A percentile compares a stretch with the other conserved stretches of the same genome.
Evolutionary conservation across 2,329 filamentous ascomycete species (phyloP).

Genomic region (Alternaria gaisen): DNA sequence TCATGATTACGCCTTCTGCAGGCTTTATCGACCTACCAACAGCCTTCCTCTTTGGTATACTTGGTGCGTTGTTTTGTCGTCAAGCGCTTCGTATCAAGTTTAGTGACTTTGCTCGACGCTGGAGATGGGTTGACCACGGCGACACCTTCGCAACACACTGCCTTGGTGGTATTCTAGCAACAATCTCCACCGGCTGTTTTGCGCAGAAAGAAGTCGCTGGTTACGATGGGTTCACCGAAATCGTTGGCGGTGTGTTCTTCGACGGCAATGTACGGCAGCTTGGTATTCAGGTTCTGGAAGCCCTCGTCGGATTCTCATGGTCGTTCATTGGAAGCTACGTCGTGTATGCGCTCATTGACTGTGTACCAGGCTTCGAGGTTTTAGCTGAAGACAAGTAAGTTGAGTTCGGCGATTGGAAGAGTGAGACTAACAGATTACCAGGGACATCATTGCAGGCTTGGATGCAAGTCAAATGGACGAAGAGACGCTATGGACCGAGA

Average conservation of each 20-base stretch:
- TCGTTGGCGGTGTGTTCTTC: conserved; percentile 62
- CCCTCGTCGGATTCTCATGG: conserved; percentile 61
- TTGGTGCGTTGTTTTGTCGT: conserved; percentile 58
- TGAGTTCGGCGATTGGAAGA: background rate
- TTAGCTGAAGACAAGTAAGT: conserved; percentile 63
- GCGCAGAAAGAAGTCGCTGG: conserved; percentile 61
- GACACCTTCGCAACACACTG: conserved; percentile 66
- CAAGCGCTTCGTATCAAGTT: conserved; percentile 64
- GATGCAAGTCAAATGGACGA: conserved; percentile 63
- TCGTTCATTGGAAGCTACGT: conserved; percentile 60
- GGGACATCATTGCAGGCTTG: conserved; percentile 59
- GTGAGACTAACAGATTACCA: conserved; percentile 27
- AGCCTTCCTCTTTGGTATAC: conserved; percentile 59
- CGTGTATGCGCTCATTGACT: conserved; percentile 62
- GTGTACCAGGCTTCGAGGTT: conserved; percentile 62
- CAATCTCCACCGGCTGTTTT: conserved; percentile 62
- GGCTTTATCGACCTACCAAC: conserved; percentile 61
- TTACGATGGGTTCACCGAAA: conserved; percentile 61
- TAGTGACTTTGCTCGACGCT: conserved; percentile 57
- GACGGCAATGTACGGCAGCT: conserved; percentile 62
- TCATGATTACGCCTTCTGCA: conserved; percentile 63
- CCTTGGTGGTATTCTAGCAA: conserved; percentile 61
- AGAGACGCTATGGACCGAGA: conserved; percentile 51
- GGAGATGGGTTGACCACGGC: conserved; percentile 64
- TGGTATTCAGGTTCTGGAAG: conserved; percentile 62